Evolutionary conservation across 257 asterid species (phyloP).

Genomic region (Petunia axillaris): DNA sequence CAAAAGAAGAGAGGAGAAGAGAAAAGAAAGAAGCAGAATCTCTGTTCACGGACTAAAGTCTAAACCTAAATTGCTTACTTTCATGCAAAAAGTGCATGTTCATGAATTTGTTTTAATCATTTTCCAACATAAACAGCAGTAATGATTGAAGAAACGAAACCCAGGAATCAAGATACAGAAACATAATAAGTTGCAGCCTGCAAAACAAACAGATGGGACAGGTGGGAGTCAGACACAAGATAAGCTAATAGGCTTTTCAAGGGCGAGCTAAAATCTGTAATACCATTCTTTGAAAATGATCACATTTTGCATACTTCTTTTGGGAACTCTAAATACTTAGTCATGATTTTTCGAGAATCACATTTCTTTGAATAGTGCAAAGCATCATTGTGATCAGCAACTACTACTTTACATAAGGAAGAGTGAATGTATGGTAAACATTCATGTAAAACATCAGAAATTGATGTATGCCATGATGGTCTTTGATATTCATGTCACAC

Average conservation of each 20-base stretch:
- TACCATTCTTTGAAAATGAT: background rate
- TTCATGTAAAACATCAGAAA: background rate
- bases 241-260: background rate
- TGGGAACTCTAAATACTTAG: background rate
- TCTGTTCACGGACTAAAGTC: slow-evolving; percentile 9
- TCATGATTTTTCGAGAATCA: background rate
- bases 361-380: slow-evolving; percentile 7
- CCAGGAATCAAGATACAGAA: background rate
- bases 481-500: slow-evolving; percentile 1
- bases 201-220: slow-evolving; percentile 15
- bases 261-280: background rate
- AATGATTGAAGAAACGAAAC: background rate
- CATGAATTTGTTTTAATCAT: slow-evolving; percentile 3
- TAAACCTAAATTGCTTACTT: slow-evolving; percentile 12
- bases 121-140: slow-evolving; percentile 1
- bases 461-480: background rate
- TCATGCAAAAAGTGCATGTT: slow-evolving; percentile 12
- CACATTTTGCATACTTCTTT: slow-evolving; percentile 8
- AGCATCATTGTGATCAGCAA: background rate
- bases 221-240: background rate
- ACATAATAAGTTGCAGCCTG: background rate
- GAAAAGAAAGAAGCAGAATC: background rate
- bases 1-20: background rate
- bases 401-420: slow-evolving; percentile 17
- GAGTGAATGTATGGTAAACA: background rate